A percentile compares a stretch with the other conserved stretches of the same genome.
phyloP scores from a whole-genome alignment of 148 eudicot species.

The Chenopodium suecicum region DNA sequence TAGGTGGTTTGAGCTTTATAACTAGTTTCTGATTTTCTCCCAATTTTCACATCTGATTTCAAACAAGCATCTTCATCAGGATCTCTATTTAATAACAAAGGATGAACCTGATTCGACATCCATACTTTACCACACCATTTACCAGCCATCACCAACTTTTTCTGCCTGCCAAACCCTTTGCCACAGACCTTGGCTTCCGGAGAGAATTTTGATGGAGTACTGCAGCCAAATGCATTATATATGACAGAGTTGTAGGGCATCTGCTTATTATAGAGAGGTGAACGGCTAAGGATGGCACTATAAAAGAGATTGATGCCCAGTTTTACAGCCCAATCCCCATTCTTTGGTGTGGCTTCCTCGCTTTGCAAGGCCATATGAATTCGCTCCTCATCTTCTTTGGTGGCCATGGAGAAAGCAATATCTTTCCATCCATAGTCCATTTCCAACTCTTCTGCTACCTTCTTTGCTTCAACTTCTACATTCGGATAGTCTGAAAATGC shows the following conservation, averaged over 20 bases:
- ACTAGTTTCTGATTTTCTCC: slow-evolving; percentile 36
- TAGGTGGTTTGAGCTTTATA: slow-evolving; percentile 30
- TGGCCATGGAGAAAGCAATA: slow-evolving; percentile 53
- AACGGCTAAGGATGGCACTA: slow-evolving; percentile 85
- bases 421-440: slow-evolving; percentile 59
- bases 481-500: slow-evolving; percentile 72
- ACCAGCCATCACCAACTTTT: slow-evolving; percentile 72
- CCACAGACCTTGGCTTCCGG: slow-evolving; percentile 29
- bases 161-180: slow-evolving; percentile 59
- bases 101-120: slow-evolving; percentile 96
- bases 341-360: slow-evolving; percentile 75
- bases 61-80: slow-evolving; percentile 33
- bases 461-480: slow-evolving; percentile 73
- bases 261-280: slow-evolving; percentile 92
- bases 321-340: slow-evolving; percentile 94
- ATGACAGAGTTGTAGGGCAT: slow-evolving; percentile 84
- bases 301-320: slow-evolving; percentile 86
- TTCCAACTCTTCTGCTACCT: slow-evolving; percentile 71
- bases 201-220: slow-evolving; percentile 37
- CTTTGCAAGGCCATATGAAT: slow-evolving; percentile 66
- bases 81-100: slow-evolving; percentile 61
- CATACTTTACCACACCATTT: slow-evolving; percentile 99
- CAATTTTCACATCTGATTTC: slow-evolving; percentile 38
- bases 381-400: slow-evolving; percentile 59
- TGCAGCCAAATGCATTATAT: slow-evolving; percentile 77